Evolutionary conservation across 106 monocot species (phyloP).

Genomic region (Acanthochlamys bracteata): DNA sequence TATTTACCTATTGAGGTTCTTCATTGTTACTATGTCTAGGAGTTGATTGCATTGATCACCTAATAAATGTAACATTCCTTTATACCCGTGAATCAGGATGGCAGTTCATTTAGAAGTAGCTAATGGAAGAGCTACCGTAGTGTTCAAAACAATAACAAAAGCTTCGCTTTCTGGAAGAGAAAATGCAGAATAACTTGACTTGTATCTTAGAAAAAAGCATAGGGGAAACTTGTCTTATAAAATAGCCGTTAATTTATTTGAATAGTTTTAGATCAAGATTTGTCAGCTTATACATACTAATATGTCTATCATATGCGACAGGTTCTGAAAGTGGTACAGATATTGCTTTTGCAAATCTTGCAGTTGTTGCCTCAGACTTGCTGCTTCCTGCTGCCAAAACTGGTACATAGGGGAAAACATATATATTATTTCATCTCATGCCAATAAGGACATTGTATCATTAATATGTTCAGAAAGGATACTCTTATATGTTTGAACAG

Average conservation of each 20-base stretch:
- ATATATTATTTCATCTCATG: background rate
- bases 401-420: background rate
- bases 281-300: background rate
- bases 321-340: background rate
- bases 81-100: background rate
- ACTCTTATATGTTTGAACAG: too few species aligned
- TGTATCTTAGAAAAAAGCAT: background rate
- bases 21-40: too few species aligned
- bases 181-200: background rate
- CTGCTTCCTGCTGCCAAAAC: conserved; percentile 11
- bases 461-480: too few species aligned
- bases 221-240: too few species aligned
- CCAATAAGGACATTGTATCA: too few species aligned
- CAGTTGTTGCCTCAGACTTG: conserved; percentile 9
- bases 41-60: background rate
- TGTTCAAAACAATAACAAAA: background rate
- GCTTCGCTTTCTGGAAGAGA: background rate
- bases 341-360: conserved; percentile 5
- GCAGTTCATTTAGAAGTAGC: too few species aligned
- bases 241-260: background rate
- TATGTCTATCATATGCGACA: background rate
- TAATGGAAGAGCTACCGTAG: too few species aligned
- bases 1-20: background rate
- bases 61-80: background rate
- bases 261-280: background rate